Conservation (phyloP, 2,329 filamentous ascomycete species). For the Fusarium sp. region DNA sequence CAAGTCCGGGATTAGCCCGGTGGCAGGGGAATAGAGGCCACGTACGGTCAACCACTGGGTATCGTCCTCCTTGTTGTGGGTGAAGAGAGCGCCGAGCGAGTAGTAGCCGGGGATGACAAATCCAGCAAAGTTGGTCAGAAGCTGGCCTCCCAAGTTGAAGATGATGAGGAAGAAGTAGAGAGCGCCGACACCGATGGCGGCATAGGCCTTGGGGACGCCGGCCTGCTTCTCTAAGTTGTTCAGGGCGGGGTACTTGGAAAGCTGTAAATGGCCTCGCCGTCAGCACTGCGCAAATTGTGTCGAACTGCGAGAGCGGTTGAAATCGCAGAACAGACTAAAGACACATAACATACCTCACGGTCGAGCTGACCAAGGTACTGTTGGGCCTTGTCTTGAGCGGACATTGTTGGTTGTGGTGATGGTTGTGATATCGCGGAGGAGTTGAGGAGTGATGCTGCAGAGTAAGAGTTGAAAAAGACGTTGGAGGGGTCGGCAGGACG, state of each 20-base stretch:
- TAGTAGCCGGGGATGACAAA: constrained; percentile 88
- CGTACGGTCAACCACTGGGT: constrained; percentile 82
- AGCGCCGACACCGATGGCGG: constrained; percentile 77
- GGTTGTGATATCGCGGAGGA: constrained; percentile 42
- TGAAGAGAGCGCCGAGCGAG: constrained; percentile 82
- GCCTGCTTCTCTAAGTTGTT: constrained; percentile 89
- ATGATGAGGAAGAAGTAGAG: constrained; percentile 93
- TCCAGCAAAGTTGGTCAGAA: constrained; percentile 86
- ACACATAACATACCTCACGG: constrained; percentile 78
- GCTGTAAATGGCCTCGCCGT: constrained; percentile 60
- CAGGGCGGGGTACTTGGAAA: constrained; percentile 85
- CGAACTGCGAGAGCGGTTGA: constrained; percentile 15
- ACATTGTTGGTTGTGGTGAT: constrained; percentile 60
- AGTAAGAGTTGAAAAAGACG: constrained; percentile 26
- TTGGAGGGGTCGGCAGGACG: constrained; percentile 34
- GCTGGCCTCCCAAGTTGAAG: constrained; percentile 91
- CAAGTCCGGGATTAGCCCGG: constrained; percentile 12
- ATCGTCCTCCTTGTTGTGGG: constrained; percentile 76
- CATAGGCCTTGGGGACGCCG: constrained; percentile 86
- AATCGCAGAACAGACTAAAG: neutral
- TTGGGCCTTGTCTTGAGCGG: constrained; percentile 79
- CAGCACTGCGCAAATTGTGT: constrained; percentile 41
- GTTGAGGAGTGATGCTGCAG: constrained; percentile 27
- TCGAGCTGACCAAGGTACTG: constrained; percentile 83
- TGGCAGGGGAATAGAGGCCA: constrained; percentile 34